Evolutionary conservation across 1,139 yeast genomes (phyloP).

Genomic region (Saccharomycopsis crataegensis): DNA sequence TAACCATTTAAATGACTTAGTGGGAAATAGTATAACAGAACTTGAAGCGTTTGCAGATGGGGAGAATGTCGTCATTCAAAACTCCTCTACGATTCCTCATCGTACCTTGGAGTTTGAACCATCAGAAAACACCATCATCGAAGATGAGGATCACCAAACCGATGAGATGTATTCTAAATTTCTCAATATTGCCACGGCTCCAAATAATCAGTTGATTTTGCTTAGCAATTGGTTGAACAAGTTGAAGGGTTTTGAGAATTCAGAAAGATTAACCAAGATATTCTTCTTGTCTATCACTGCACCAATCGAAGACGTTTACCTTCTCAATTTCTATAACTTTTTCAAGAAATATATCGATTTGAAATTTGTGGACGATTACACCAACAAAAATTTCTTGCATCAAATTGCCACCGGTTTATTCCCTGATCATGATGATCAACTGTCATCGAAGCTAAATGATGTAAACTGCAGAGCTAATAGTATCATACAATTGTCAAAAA

Average conservation of each 20-base stretch:
- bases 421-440: background rate
- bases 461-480: background rate
- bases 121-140: background rate
- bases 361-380: conserved; percentile 34
- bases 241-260: conserved; percentile 30
- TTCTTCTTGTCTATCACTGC: conserved; percentile 18
- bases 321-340: conserved; percentile 38
- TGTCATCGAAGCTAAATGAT: background rate
- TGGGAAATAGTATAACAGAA: conserved; percentile 70
- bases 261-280: conserved; percentile 31
- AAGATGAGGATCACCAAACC: conserved; percentile 32
- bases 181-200: conserved; percentile 46
- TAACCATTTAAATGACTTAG: conserved; percentile 76
- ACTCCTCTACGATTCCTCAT: background rate
- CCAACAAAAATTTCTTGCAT: conserved; percentile 38
- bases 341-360: conserved; percentile 40
- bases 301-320: conserved; percentile 38
- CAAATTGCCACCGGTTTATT: conserved; percentile 32
- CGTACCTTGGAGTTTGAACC: no score
- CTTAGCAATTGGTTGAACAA: conserved; percentile 43
- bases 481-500: conserved; percentile 1
- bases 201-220: conserved; percentile 35
- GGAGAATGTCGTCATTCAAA: conserved; percentile 34
- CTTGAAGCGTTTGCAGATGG: conserved; percentile 84
- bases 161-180: conserved; percentile 67